phyloP scores from a whole-genome alignment of 1,284 basidiomycete species.

The Tylopilus orsonianus region DNA sequence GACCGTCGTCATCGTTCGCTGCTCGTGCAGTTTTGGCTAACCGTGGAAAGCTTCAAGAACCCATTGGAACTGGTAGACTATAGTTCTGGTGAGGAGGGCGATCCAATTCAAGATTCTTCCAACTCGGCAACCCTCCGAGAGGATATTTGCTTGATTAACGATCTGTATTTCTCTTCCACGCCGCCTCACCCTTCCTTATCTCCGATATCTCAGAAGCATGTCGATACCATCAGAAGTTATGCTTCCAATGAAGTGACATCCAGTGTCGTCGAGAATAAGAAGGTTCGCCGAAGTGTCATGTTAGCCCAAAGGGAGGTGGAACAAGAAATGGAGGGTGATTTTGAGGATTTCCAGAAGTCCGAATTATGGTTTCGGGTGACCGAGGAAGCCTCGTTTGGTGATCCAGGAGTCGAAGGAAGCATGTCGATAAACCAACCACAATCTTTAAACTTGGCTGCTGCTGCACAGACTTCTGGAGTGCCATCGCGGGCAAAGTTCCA shows the following conservation, averaged over 20 bases:
- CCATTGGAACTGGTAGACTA: constrained; percentile 86
- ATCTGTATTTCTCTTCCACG: constrained; percentile 76
- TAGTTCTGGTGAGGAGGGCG: constrained; percentile 64
- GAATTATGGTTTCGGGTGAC: constrained; percentile 90
- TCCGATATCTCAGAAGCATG: constrained; percentile 67
- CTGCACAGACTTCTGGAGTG: constrained; percentile 9
- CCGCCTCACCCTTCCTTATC: constrained; percentile 59
- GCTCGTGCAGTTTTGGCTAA: constrained; percentile 95
- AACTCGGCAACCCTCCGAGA: constrained; percentile 69
- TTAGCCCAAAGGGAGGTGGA: constrained; percentile 84
- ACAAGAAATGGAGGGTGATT: constrained; percentile 88
- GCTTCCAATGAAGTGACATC: constrained; percentile 48
- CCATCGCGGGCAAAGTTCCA: constrained; percentile 24
- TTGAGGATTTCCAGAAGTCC: constrained; percentile 82
- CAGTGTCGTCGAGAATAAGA: constrained; percentile 52
- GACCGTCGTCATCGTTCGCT: constrained; percentile 83
- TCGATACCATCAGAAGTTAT: constrained; percentile 71
- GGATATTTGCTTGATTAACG: constrained; percentile 85
- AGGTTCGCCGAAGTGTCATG: constrained; percentile 76
- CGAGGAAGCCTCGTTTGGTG: constrained; percentile 61
- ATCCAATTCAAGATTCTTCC: constrained; percentile 58
- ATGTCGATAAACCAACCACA: constrained; percentile 31
- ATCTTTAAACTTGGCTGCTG: constrained; percentile 21
- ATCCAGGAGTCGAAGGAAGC: constrained; percentile 22
- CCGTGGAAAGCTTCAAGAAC: constrained; percentile 96